phyloP scores from a whole-genome alignment of 2,329 filamentous ascomycete genomes.

The Colletotrichum sp. region DNA sequence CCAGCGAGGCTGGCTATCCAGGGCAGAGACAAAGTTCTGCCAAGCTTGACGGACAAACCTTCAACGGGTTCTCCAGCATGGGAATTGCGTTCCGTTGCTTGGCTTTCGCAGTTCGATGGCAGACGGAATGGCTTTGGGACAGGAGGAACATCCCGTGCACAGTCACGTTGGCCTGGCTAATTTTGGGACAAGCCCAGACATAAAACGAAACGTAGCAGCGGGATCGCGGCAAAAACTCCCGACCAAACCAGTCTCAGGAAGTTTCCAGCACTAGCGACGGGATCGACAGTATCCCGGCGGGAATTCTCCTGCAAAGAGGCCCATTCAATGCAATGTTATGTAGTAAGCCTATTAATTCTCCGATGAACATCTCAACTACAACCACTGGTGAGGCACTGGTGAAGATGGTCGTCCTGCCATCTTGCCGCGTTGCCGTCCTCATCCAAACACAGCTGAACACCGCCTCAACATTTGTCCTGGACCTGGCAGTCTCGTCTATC shows the following conservation, averaged over 20 bases:
- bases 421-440: background rate
- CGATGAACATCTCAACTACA: background rate
- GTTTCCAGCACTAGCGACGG: background rate
- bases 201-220: slow-evolving; percentile 1
- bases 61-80: background rate
- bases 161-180: background rate
- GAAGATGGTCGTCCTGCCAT: background rate
- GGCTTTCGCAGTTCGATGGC: background rate
- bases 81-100: background rate
- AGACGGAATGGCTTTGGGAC: background rate
- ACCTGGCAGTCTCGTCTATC: background rate
- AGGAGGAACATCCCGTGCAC: background rate
- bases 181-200: background rate
- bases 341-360: background rate
- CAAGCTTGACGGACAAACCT: background rate
- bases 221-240: background rate
- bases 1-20: background rate
- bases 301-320: background rate
- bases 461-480: background rate
- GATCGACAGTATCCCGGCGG: background rate
- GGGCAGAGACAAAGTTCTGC: background rate
- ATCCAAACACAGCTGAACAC: background rate
- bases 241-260: background rate
- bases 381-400: background rate
- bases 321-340: background rate